Evolutionary conservation across 768 basidiomycete genomes (phyloP), one percentile per base, ranked within the genome.

Genomic region (Psilocybe cyanescens): DNA sequence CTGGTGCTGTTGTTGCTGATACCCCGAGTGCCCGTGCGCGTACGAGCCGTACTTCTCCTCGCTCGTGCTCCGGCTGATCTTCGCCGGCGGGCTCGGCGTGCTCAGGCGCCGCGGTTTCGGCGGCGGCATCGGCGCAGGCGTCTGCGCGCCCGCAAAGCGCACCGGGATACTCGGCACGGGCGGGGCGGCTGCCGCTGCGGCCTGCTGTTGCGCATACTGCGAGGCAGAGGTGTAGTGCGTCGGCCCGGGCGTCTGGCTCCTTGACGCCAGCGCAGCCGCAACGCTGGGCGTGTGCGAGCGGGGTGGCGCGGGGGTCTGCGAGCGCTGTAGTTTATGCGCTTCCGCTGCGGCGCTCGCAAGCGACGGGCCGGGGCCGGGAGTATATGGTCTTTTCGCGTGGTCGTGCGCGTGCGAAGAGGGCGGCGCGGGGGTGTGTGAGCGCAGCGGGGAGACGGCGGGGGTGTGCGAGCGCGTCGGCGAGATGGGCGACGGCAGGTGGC

Each of bases 21-120:
- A 39, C 14, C 7, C 33, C 7, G 7, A 6, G 33, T 47, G 31
- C 69, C 89, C 83, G 61, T 83, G 86, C 47, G 86, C 72, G 53
- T 80, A 76, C 16, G 76, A 83, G 7, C 41, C 41, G 41, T 44
- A 44, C 71, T 87, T 89, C 76, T 89, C 88, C 69, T 90, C 89
- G 57, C 86, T 87, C 62, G 84, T 79, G 35, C 86, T 84, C 56
- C 88, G 83, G 53, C 67, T 68, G 73, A 88, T 71, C 74, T 87
- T 83, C 79, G 84, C 86, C 50, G 83, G 81, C 55, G 71, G 71
- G 39, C 67, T 56, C 17, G 74, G 68, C 45, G 67, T 64, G 29
- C 71, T 65, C 46, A 66, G 68, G 35, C 70, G 66, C 45, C 68
- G 58, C 45, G 69, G 72, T 41, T 72, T 71, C 49, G 69, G 68